Evolutionary conservation across 2,329 filamentous ascomycete genomes (phyloP), one percentile per base, ranked within the genome.

Genomic region (Colletotrichum sp.): DNA sequence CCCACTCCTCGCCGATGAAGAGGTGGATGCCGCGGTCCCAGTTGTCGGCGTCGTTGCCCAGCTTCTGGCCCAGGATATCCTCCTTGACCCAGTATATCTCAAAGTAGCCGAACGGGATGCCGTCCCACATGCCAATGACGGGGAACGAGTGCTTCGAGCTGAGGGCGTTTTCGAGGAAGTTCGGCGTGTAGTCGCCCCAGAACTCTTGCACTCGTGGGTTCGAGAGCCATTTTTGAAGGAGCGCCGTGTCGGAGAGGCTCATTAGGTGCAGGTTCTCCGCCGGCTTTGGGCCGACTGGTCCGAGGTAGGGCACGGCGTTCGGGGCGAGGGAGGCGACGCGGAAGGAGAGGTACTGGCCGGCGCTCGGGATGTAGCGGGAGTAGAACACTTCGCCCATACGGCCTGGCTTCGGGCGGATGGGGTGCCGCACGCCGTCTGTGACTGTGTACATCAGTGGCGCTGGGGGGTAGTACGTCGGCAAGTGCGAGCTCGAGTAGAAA

Each of bases 41-140:
- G 80, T 98, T 95, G 9, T 90, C 91, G 0, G 93, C 92, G 5
- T 91, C 89, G 26, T 89, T 89, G 1, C 92, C 89, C 6, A 98
- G 84, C 78, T 95, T 89, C 64, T 89, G 90, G 1, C 95, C 95
- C 1, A 99, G 83, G 0, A 89, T 86, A 81, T 99, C 97, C 83
- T 99, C 97, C 81, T 98, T 98, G 5, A 97, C 95, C 96, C 97
- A 99, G 86, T 99, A 99, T 39, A 99, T 90, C 86, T 99, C 97
- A 82, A 99, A 98, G 83, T 98, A 99, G 0, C 96, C 97, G 85
- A 99, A 99, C 0, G 96, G 96, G 76, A 96, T 94, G 13, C 95
- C 96, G 80, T 99, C 95, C 95, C 96, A 99, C 82, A 96, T 93
- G 1, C 95, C 97, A 76, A 99, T 96, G 1, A 93, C 95, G 0